Evolutionary conservation across 352 stramenopile genomes (phyloP).

Genomic region (Phytopythium cucurbitacearum): DNA sequence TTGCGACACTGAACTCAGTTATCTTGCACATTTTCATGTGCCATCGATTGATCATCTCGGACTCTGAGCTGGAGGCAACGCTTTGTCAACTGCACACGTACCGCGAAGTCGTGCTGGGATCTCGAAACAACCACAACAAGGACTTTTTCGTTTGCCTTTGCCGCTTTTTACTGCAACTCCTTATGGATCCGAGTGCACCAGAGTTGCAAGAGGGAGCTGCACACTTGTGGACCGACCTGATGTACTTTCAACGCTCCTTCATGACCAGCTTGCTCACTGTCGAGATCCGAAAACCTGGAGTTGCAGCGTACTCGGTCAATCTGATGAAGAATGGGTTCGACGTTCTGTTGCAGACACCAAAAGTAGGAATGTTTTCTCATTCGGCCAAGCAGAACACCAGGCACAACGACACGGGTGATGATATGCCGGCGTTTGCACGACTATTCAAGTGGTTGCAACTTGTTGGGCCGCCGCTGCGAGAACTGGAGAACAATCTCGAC

Average conservation of each 20-base stretch:
- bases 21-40: constrained; percentile 62
- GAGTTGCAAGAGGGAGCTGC: constrained; percentile 44
- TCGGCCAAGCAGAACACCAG: neutral
- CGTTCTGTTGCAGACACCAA: constrained; percentile 34
- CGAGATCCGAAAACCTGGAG: constrained; percentile 47
- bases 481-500: constrained; percentile 61
- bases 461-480: constrained; percentile 58
- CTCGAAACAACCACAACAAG: constrained; percentile 49
- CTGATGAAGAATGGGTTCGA: constrained; percentile 81
- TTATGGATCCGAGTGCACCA: constrained; percentile 24
- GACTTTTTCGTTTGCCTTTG: constrained; percentile 64
- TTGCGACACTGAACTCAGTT: constrained; percentile 44
- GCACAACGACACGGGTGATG: constrained; percentile 2
- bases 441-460: constrained; percentile 67
- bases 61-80: constrained; percentile 45
- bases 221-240: constrained; percentile 65
- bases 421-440: constrained; percentile 26
- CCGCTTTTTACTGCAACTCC: constrained; percentile 51
- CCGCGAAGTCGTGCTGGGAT: constrained; percentile 51
- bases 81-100: constrained; percentile 56
- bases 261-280: constrained; percentile 57
- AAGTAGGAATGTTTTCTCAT: constrained; percentile 9
- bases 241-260: constrained; percentile 48
- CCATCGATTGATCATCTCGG: constrained; percentile 40
- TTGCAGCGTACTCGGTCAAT: constrained; percentile 60